Base-by-base conservation (phyloP, 2,329 filamentous ascomycete genomes). In the Venturia effusa region DNA sequence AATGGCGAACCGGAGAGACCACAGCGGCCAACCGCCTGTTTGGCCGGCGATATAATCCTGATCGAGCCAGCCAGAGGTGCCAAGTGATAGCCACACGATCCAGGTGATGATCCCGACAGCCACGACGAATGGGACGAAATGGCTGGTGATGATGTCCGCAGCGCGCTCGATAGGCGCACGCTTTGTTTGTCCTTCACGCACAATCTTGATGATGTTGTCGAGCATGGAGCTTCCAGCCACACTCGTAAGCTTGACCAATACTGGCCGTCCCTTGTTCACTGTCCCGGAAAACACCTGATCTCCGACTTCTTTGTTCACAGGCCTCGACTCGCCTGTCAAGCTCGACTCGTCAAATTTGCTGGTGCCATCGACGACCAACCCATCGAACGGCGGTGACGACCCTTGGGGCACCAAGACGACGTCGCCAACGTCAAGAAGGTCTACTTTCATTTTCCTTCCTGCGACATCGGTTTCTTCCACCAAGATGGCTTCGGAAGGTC, bases 311-410 rank as follows among this genome's bases (percentile, higher is more conserved):
- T 92, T 92, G 69, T 80, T 81, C 64, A 92, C 83, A 0, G 82
- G 82, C 7, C 82, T 81, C 17, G 88, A 88, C 74, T 92, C 89
- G 62, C 89, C 89, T 1, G 93, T 97, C 66, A 97, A 79, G 66
- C 91, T 95, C 13, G 91, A 92, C 73, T 97, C 93, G 71, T 97
- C 91, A 70, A 97, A 96, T 61, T 79, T 74, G 82, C 84, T 80
- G 3, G 84, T 86, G 1, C 76, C 74, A 27, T 76, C 71, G 13
- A 81, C 69, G 24, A 96, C 70, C 4, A 76, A 72, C 8, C 92
- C 92, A 71, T 97, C 93, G 5, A 88, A 90, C 0, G 93, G 89
- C 0, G 93, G 93, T 0, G 92, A 96, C 1, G 84, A 83, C 2
- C 93, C 93, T 65, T 92, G 85, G 1, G 86, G 83, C 1, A 97